Evolutionary conservation across 176 grass and related monocot genomes (phyloP), one percentile per base, ranked within the genome.

Genomic region (Hyparrhenia diplandra): DNA sequence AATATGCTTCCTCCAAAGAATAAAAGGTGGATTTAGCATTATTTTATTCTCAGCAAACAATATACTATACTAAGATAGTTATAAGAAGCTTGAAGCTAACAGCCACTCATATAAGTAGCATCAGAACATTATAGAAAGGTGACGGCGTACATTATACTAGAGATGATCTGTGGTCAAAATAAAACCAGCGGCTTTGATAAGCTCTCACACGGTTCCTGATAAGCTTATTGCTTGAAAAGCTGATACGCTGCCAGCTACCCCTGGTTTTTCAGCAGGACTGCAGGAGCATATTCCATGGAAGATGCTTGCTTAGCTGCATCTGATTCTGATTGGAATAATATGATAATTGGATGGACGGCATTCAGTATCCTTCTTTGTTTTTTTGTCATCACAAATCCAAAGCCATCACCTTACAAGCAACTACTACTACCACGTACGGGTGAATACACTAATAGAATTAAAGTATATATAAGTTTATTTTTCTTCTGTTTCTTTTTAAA

Each of bases 131-230:
- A 46, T n/a, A 14, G 64, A 74, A 74, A 71, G 69, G 27, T 47
- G 28, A 51, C 49, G 4, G 12, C 18, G 6, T 55, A 59, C 55
- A 12, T n/a, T 30, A 2, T 16, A 23, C 34, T 45, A n/a, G n/a
- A n/a, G 59, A 21, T 34, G 60, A 40, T 28, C 29, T 51, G n/a
- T 66, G 24, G 70, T 36, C 77, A 65, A 18, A 25, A 59, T 25
- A 9, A 85, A 85, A 71, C 21, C 77, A 57, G 41, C 34, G 64
- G 36, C 13, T 21, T 24, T 55, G 83, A 80, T 86, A 86, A 67
- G 21, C 69, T 57, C 57, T 85, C 84, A 65, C 45, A 58, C 18
- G 58, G 34, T 41, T 7, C 20, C 35, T 80, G 84, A 78, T 78
- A 78, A 78, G 75, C 65, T 63, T 13, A 36, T 74, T 31, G 18